Evolutionary conservation across 192 early-diverging fungal genomes (phyloP), one percentile per base, ranked within the genome.

Genomic region (Gaertneriomyces sp.): DNA sequence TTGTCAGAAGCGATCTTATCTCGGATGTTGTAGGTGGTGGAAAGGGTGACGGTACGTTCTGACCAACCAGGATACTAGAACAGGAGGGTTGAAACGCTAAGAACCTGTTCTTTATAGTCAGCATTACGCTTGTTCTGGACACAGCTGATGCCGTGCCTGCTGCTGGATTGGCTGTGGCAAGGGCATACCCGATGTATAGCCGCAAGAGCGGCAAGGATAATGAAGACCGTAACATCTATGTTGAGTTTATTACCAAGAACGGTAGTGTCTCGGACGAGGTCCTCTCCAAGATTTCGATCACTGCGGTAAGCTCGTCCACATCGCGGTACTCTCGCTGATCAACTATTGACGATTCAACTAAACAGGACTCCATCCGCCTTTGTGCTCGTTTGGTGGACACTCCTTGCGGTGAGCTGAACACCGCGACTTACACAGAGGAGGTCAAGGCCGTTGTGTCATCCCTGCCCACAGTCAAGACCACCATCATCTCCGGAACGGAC

Each of bases 401-500:
- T 42, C 78, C 83, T 11, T 59, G 66, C 33, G 60, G 57, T 44
- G 78, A 80, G 49, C 72, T 84, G 38, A 73, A 80, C 69, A 72
- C 75, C 12, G 59, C 71, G 12, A 59, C 67, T 6, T 80, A 78
- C 65, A 57, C 78, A 14, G 67, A 72, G 11, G 69, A 73, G 51
- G 70, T 77, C 47, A 57, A 76, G 44, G 58, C 39, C 17, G 59
- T 78, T n/a, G 44, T 58, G 19, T 39, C 45, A 54, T 46, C 63
- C 44, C 49, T 75, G 10, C 64, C 65, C 11, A 69, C 61, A 33
- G 78, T 82, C 38, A 71, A 56, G 9, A 42, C 78, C 42, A 66
- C 55, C 25, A 53, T 83, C 49, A 85, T 85, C 44, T 53, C 62
- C 20, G 83, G 76, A n/a, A 67, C 73, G 47, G 79, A 80, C 43